phyloP scores from a whole-genome alignment of 306 rosid genomes.

The Vicia faba region DNA sequence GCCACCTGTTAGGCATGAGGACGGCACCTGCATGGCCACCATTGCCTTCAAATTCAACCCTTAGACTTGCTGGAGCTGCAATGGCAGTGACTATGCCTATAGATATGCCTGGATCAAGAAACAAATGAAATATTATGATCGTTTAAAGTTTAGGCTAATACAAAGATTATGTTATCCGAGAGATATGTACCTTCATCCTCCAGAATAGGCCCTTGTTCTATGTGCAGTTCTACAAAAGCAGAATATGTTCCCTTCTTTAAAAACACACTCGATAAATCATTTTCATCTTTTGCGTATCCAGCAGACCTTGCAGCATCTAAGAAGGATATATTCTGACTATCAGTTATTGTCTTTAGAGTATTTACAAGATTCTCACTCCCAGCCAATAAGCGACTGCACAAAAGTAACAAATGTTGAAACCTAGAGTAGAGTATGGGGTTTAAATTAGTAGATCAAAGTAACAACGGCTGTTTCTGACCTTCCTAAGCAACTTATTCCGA shows the following conservation, averaged over 20 bases:
- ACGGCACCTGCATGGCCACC: slow-evolving; percentile 98
- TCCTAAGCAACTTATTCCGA: slow-evolving; percentile 93
- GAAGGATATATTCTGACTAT: slow-evolving; percentile 77
- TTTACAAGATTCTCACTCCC: slow-evolving; percentile 71
- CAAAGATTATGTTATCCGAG: slow-evolving; percentile 4
- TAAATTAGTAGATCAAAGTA: slow-evolving; percentile 19
- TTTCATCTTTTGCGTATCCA: slow-evolving; percentile 64
- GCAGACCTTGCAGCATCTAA: slow-evolving; percentile 79
- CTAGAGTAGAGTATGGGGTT: slow-evolving; percentile 16
- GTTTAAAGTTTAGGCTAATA: slow-evolving; percentile 15
- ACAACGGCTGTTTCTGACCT: slow-evolving; percentile 54
- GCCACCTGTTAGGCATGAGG: slow-evolving; percentile 88
- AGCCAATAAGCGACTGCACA: slow-evolving; percentile 79
- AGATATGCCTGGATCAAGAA: slow-evolving; percentile 60
- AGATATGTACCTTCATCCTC: slow-evolving; percentile 78
- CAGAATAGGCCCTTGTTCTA: slow-evolving; percentile 92
- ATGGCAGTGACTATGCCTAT: slow-evolving; percentile 90
- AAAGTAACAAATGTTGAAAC: slow-evolving; percentile 35
- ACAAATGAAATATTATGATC: slow-evolving; percentile 6
- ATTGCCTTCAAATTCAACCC: slow-evolving; percentile 87
- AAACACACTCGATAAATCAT: slow-evolving; percentile 69
- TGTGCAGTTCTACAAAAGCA: slow-evolving; percentile 91
- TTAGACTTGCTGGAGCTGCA: slow-evolving; percentile 94
- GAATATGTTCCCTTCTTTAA: slow-evolving; percentile 77
- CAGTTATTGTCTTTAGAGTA: slow-evolving; percentile 67